Base-by-base conservation (phyloP, 495 filamentous ascomycete genomes). In the Penicillium maclennaniae region DNA sequence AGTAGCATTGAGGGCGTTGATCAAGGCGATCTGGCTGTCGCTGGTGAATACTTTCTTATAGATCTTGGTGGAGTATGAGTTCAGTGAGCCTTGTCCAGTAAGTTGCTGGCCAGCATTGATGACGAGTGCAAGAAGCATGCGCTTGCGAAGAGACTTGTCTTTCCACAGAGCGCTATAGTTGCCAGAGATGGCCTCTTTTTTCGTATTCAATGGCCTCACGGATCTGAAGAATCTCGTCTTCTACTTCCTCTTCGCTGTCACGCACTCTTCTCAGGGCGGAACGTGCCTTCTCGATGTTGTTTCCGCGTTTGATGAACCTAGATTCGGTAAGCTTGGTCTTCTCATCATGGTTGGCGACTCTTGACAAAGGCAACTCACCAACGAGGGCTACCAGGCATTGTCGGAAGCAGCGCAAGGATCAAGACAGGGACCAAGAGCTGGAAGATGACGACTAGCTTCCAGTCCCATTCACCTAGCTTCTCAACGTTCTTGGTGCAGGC, bases 1-100 rank as follows among this genome's bases (percentile, higher is more conserved):
- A 54, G 89, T 91, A 57, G 90, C 85, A 17, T 74, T 76, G 17
- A 84, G 72, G 21, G 86, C 85, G 28, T 87, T 89, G 71, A 90
- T 84, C 26, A 89, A 72, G 21, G 81, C 76, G 68, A 88, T 88
- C 43, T 74, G 58, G 28, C 72, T 68, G 27, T 54, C 53, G 47
- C 68, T 73, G 14, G 66, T 69, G 63, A 81, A 86, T n/a, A 86
- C 75, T 61, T 82, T 81, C 66, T 85, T 71, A 66, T 85, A 86
- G 47, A 86, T 81, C 52, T 78, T 79, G 40, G 81, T 81, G 14
- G 78, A 83, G 69, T 86, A 86, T 8, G 74, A 71, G 73, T 85
- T 85, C 36, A 86, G 69, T 26, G 79, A 78, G 59, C 83, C 82
- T 55, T 83, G 81, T 27, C 82, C 82, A 20, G 79, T 83, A 17